Base-by-base conservation (phyloP, 805 yeast genomes). In the Kuraishia floccosa region DNA sequence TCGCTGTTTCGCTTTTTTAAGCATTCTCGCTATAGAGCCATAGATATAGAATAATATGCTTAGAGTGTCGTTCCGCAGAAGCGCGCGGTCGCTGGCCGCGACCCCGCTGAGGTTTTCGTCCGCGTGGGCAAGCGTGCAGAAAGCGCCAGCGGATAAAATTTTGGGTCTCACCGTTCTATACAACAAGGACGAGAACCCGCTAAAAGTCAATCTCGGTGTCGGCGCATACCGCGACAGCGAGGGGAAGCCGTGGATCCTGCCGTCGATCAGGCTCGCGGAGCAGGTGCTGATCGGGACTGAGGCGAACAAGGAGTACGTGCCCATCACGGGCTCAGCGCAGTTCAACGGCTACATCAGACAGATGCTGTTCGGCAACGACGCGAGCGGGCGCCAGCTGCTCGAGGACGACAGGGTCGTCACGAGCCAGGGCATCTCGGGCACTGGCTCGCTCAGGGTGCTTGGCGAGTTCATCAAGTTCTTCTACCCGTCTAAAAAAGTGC, bases 191-290 rank as follows among this genome's bases (percentile, higher is more conserved):
- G 24, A 61, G 15, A 72, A 73, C 52, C 56, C 72, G 8, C 45
- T 56, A 12, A 79, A 72, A 49, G 55, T 68, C 43, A 67, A 68
- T 42, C 61, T 81, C 42, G 89, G 91, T 37, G 86, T 80, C 14
- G 93, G 97, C 32, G 89, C 97, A n/a, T 89, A 89, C 63, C 72
- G 97, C 52, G 94, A 86, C 54, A 75, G 79, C 51, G 43, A 56
- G 7, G 97, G 97, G 28, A 72, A 76, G 52, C 96, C 97, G 28
- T 85, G 83, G 72, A 79, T 89, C 35, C 66, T 87, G 43, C 87
- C 93, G 12, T 63, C 82, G 19, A 84, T 84, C 37, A 63, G 65
- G 45, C 59, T 63, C 44, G 89, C 87, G 26, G 89, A 77, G 51
- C 45, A 56, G 31, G 52, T 59, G 14, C 54, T 77, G 34, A 24